phyloP scores from a whole-genome alignment of 768 basidiomycete species.

The Ramaria sp. region DNA sequence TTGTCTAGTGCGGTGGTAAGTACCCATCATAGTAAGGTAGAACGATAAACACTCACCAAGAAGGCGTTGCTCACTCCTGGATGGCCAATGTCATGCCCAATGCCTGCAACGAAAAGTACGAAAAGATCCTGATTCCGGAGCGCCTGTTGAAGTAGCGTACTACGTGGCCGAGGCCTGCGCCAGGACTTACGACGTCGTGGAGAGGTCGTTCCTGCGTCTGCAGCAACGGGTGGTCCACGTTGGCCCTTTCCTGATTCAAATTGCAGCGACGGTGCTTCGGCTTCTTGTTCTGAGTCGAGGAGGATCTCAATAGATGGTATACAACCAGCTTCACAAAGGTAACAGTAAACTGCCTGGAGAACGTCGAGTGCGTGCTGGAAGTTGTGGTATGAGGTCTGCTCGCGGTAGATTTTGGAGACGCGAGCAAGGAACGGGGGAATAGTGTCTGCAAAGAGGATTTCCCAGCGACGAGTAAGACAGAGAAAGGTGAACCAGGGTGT shows the following conservation, averaged over 20 bases:
- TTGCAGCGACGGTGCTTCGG: slow-evolving; percentile 20
- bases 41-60: slow-evolving; percentile 51
- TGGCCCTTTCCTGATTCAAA: slow-evolving; percentile 31
- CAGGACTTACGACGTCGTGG: slow-evolving; percentile 12
- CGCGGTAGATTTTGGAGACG: slow-evolving; percentile 84
- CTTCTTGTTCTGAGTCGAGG: slow-evolving; percentile 29
- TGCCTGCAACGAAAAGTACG: slow-evolving; percentile 79
- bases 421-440: slow-evolving; percentile 74
- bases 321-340: slow-evolving; percentile 66
- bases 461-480: slow-evolving; percentile 3
- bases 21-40: slow-evolving; percentile 7
- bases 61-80: slow-evolving; percentile 91
- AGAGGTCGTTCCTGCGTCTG: slow-evolving; percentile 31
- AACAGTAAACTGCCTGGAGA: slow-evolving; percentile 83
- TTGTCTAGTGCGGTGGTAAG: slow-evolving; percentile 49
- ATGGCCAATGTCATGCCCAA: slow-evolving; percentile 97
- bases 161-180: slow-evolving; percentile 13
- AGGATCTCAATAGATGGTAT: slow-evolving; percentile 71
- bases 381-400: slow-evolving; percentile 93
- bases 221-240: slow-evolving; percentile 26
- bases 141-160: slow-evolving; percentile 16
- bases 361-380: slow-evolving; percentile 97
- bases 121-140: slow-evolving; percentile 63
- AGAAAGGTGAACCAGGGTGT: not conserved
- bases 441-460: slow-evolving; percentile 37